These are phyloP conservation scores for Pyrenochaeta sp. DNA, from an alignment of 2,329 filamentous ascomycete species.

Conservation along the genomic window DNA sequence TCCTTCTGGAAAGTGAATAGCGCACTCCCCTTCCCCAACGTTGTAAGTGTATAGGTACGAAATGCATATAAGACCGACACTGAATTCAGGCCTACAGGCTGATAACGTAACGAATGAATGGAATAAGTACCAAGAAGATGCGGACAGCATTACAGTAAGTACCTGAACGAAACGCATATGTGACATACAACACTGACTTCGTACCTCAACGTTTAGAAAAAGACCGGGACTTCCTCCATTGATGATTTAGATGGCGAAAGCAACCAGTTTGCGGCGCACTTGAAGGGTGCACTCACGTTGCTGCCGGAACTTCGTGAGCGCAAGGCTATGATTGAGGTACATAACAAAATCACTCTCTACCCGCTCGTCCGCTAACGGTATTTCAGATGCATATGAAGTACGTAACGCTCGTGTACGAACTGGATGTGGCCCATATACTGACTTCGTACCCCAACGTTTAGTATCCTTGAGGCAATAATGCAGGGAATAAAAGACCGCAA, in stretches of 20 bases:
- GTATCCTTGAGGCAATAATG: conserved; percentile 78
- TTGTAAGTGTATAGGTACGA: conserved; percentile 47
- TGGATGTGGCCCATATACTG: too few species aligned
- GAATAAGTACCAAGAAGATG: conserved; percentile 94
- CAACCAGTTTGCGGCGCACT: conserved; percentile 86
- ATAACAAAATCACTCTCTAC: too few species aligned
- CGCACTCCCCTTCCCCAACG: conserved; percentile 88
- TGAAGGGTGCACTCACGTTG: conserved; percentile 94
- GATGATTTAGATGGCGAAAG: conserved; percentile 93
- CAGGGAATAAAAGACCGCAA: conserved; percentile 91
- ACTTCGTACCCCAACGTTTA: too few species aligned
- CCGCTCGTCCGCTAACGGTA: conserved; percentile 50
- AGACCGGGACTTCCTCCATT: conserved; percentile 89
- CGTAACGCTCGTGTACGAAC: too few species aligned
- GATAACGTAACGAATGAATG: conserved; percentile 95
- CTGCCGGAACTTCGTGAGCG: conserved; percentile 91
- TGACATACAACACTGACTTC: too few species aligned
- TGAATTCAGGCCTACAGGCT: conserved; percentile 54
- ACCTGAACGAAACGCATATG: too few species aligned
- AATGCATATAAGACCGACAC: too few species aligned
- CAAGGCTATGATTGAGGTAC: conserved; percentile 71
- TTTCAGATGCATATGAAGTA: conserved; percentile 87
- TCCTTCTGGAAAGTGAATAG: conserved; percentile 98
- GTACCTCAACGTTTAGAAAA: conserved; percentile 60
- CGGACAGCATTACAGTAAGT: conserved; percentile 77